Percentiles rank a stretch among this genome's conserved stretches.
These are phyloP conservation scores for Trichoderma erinaceum DNA, from an alignment of 495 filamentous ascomycete genomes.

Conservation along the genomic window DNA sequence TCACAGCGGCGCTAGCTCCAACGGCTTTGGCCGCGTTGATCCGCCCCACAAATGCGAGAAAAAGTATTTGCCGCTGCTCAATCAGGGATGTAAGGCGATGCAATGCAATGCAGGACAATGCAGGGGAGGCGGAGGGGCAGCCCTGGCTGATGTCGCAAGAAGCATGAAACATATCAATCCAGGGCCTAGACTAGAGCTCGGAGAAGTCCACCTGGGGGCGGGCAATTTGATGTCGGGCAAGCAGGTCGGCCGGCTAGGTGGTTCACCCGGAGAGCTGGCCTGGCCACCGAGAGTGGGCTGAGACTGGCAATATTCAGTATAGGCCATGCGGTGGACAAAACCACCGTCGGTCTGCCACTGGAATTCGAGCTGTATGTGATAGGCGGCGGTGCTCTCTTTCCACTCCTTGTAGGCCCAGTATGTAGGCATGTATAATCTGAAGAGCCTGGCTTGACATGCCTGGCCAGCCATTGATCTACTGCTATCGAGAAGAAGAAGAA, in stretches of 20 bases:
- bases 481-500: too few species aligned
- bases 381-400: too few species aligned
- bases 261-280: not conserved
- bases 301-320: too few species aligned
- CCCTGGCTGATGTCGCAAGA: slow-evolving; percentile 11
- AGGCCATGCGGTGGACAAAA: too few species aligned
- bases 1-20: not conserved
- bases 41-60: not conserved
- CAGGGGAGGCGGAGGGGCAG: slow-evolving; percentile 5
- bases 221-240: not conserved
- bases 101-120: not conserved
- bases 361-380: not conserved
- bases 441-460: too few species aligned
- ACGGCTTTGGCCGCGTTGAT: slow-evolving; percentile 12
- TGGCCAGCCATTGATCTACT: too few species aligned
- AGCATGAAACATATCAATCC: not conserved
- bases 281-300: not conserved
- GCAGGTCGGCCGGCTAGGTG: not conserved
- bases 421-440: too few species aligned
- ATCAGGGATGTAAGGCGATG: not conserved
- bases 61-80: not conserved
- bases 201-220: not conserved
- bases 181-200: slow-evolving; percentile 1
- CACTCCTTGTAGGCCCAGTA: too few species aligned
- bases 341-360: too few species aligned